These are phyloP conservation scores for Paraurostyla sp. DNA, from an alignment of 73 alveolate species.

Conservation along the genomic window DNA sequence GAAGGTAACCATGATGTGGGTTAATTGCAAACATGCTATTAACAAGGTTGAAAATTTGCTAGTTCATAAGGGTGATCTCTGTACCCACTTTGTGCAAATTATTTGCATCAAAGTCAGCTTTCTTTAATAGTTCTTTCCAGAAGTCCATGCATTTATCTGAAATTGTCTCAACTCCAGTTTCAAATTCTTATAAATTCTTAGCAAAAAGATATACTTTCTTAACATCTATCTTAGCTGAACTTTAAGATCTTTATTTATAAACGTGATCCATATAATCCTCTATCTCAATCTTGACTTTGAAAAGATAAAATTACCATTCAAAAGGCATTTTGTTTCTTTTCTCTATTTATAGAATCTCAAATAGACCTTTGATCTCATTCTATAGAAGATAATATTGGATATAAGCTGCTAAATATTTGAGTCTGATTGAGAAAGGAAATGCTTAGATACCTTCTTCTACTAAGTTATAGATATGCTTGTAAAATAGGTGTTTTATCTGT, in stretches of 20 bases:
- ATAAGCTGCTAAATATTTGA: slow-evolving; percentile 44
- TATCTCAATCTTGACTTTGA: slow-evolving; percentile 43
- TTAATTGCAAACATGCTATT: slow-evolving; percentile 23
- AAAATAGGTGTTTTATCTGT: background rate
- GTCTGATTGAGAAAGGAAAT: slow-evolving; percentile 29
- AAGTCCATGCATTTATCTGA: slow-evolving; percentile 60
- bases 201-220: slow-evolving; percentile 47
- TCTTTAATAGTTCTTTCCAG: slow-evolving; percentile 62
- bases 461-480: slow-evolving; percentile 12
- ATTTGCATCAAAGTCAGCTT: slow-evolving; percentile 49
- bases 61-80: slow-evolving; percentile 18
- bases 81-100: slow-evolving; percentile 44
- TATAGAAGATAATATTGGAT: slow-evolving; percentile 15
- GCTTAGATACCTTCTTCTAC: slow-evolving; percentile 15
- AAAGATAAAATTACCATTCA: slow-evolving; percentile 40
- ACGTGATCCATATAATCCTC: slow-evolving; percentile 45
- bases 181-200: background rate
- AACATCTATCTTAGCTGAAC: slow-evolving; percentile 26
- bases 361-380: slow-evolving; percentile 48
- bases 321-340: slow-evolving; percentile 19
- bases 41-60: background rate
- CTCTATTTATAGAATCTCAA: slow-evolving; percentile 24
- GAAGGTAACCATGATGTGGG: slow-evolving; percentile 49
- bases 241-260: slow-evolving; percentile 7
- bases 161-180: background rate